Evolutionary conservation across 495 filamentous ascomycete species (phyloP), one percentile per base, ranked within the genome.

Genomic region (Lasiosphaeria hispida): DNA sequence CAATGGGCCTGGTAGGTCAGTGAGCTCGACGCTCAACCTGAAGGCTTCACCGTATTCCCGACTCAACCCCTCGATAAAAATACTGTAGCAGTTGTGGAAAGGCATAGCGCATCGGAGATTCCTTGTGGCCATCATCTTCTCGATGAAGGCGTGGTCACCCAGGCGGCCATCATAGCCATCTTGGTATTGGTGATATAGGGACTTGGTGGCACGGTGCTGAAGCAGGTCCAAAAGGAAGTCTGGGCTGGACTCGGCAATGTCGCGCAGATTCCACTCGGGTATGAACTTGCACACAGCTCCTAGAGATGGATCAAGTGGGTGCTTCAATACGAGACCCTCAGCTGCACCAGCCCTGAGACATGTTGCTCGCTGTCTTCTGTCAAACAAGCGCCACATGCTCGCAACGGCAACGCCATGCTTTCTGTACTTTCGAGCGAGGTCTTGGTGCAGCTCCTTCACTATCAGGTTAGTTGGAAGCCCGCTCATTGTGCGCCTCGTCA

Each of bases 251-350:
- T 58, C 48, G 1, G 70, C 53, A 18, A 77, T 54, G 40, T 78
- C 72, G 1, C 56, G 66, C 19, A 77, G 55, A 47, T 78, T 77
- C 62, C 63, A 71, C 50, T 77, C 77, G 0, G 72, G 72, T 0
- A 69, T 49, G 11, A 75, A 3, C 10, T 67, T 67, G 56, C 39
- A 62, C 2, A 69, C 48, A 15, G 63, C 61, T 2, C 66, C 72
- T 30, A 71, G 10, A 4, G 69, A 61, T 7, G 0, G 0, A 40
- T 71, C 67, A 3, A 14, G 1, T 1, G 56, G 34, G 48, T 67
- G 47, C 42, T 57, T 50, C 37, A 68, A 57, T 10, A 69, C 58
- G 8, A 36, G 15, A 47, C 62, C 62, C 1, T 67, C 58, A 14
- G 30, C 34, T 7, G 64, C 49, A 18, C 60, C 63, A 18, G 58